phyloP scores from a whole-genome alignment of 345 rosid species.

The Arabidopsis thaliana region DNA sequence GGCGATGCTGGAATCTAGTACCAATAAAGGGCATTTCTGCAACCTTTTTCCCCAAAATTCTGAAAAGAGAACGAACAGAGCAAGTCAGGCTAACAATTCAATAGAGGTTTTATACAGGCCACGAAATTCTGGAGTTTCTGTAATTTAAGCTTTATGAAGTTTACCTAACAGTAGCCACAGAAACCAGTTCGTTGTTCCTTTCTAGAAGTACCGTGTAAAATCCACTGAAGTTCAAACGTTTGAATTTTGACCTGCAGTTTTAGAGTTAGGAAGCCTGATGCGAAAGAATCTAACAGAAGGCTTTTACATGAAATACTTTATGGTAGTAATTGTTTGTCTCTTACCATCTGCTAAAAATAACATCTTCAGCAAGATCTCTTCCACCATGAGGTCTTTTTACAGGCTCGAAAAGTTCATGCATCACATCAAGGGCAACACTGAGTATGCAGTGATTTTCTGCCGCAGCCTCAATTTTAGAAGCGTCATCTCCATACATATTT shows the following conservation, averaged over 20 bases:
- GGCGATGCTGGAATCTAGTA: slow-evolving; percentile 60
- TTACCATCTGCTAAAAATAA: slow-evolving; percentile 76
- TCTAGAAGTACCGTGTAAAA: slow-evolving; percentile 80
- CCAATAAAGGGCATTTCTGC: slow-evolving; percentile 71
- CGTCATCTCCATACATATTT: slow-evolving; percentile 41
- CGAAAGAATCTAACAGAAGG: slow-evolving; percentile 2
- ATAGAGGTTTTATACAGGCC: slow-evolving; percentile 7
- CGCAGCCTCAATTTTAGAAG: slow-evolving; percentile 49
- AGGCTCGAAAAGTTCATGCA: slow-evolving; percentile 91
- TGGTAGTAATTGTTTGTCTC: slow-evolving; percentile 32
- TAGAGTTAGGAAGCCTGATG: slow-evolving; percentile 21
- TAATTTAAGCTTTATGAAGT: slow-evolving; percentile 28
- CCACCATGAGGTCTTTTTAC: slow-evolving; percentile 56
- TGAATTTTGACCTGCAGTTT: slow-evolving; percentile 61
- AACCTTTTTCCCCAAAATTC: slow-evolving; percentile 66
- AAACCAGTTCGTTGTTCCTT: slow-evolving; percentile 67
- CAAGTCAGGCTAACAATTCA: slow-evolving; percentile 35
- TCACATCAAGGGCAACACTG: slow-evolving; percentile 67
- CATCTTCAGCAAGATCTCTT: slow-evolving; percentile 71
- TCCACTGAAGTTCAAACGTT: slow-evolving; percentile 74
- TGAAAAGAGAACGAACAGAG: slow-evolving; percentile 39
- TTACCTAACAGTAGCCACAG: slow-evolving; percentile 75
- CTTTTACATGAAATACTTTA: slow-evolving; percentile 2
- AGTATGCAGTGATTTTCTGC: slow-evolving; percentile 67
- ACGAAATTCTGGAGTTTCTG: slow-evolving; percentile 9